phyloP scores from a whole-genome alignment of 257 asterid species.

The Galeopsis tetrahit region DNA sequence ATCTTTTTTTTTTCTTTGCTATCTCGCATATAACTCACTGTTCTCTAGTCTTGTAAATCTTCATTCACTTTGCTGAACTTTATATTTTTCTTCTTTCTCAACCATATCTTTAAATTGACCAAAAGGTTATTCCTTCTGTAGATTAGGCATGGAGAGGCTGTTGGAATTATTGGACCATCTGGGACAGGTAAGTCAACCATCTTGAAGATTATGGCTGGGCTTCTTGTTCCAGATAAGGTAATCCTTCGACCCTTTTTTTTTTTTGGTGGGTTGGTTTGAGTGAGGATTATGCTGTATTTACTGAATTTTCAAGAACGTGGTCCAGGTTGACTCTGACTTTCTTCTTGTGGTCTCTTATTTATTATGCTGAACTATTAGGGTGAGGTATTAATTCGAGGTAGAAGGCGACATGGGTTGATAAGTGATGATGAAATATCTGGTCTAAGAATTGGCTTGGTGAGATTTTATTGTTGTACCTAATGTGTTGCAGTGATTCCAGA shows the following conservation, averaged over 20 bases:
- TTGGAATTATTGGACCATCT: constrained; percentile 99
- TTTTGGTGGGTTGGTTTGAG: not conserved
- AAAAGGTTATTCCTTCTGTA: constrained; percentile 42
- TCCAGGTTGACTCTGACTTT: constrained; percentile 30
- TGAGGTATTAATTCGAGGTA: constrained; percentile 89
- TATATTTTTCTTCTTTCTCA: not conserved
- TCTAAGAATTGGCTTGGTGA: constrained; percentile 95
- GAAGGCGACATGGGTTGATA: constrained; percentile 83
- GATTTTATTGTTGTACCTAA: constrained; percentile 36
- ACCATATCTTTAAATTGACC: constrained; percentile 21
- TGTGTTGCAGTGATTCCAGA: constrained; percentile 29
- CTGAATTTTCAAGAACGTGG: constrained; percentile 12
- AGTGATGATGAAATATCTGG: constrained; percentile 98
- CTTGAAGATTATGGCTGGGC: constrained; percentile 97
- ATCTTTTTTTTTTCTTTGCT: constrained; percentile 8
- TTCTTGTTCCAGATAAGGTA: constrained; percentile 98
- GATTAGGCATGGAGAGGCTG: constrained; percentile 99
- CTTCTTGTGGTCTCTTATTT: constrained; percentile 31
- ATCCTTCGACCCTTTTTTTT: constrained; percentile 23
- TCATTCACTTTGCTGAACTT: not conserved
- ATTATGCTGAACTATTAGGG: constrained; percentile 59
- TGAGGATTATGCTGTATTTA: not conserved
- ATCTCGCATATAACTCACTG: not conserved
- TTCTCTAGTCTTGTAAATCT: not conserved
- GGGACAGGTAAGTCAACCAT: constrained; percentile 99